Percentiles rank a stretch among this genome's conserved stretches.
These are phyloP conservation scores for Asterionellopsis glacialis DNA, from an alignment of 108 stramenopile species.

Conservation along the genomic window DNA sequence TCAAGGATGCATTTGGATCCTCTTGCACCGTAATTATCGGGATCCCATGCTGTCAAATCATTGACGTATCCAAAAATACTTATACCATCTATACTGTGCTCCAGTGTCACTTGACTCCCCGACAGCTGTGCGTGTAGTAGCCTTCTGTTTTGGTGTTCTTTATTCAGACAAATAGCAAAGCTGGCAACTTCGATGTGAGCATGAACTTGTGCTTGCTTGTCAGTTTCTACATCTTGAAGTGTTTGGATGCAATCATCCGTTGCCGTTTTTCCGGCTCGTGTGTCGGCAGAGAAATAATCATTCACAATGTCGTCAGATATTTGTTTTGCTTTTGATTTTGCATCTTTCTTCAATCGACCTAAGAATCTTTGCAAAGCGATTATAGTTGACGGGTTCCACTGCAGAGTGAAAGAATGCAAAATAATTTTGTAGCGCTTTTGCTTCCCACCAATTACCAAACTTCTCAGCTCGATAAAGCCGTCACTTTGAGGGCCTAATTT, in stretches of 20 bases:
- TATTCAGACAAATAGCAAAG: constrained; percentile 53
- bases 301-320: constrained; percentile 5
- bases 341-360: constrained; percentile 52
- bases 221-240: too few species aligned
- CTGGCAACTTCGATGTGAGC: constrained; percentile 6
- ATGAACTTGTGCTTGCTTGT: neutral
- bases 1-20: constrained; percentile 13
- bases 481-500: neutral
- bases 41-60: constrained; percentile 43
- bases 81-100: constrained; percentile 9
- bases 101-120: constrained; percentile 10
- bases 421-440: constrained; percentile 8
- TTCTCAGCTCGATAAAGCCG: constrained; percentile 1
- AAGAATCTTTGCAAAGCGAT: constrained; percentile 73
- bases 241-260: too few species aligned
- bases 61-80: constrained; percentile 27
- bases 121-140: constrained; percentile 34
- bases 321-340: constrained; percentile 18
- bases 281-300: too few species aligned
- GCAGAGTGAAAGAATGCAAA: constrained; percentile 23
- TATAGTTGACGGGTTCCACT: constrained; percentile 79
- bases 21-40: constrained; percentile 17
- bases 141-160: constrained; percentile 65
- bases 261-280: too few species aligned
- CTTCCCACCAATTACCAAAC: constrained; percentile 3